Evolutionary conservation across 805 yeast species (phyloP).

Genomic region (Candida multigemmis): DNA sequence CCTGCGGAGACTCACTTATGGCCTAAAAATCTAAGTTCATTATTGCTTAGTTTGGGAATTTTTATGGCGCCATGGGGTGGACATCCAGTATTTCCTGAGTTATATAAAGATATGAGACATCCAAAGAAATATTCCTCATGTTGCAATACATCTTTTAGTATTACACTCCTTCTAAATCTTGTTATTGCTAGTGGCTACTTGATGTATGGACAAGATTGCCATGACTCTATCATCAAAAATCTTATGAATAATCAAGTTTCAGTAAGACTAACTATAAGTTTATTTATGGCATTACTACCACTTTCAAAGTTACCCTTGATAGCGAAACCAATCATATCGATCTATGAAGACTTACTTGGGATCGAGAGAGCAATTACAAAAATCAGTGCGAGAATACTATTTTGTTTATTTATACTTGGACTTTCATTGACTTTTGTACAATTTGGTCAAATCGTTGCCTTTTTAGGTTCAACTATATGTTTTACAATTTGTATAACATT

Average conservation of each 20-base stretch:
- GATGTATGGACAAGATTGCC: conserved; percentile 68
- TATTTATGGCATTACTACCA: conserved; percentile 28
- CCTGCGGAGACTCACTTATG: conserved; percentile 33
- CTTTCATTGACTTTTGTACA: conserved; percentile 23
- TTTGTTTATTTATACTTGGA: conserved; percentile 11
- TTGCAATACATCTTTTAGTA: conserved; percentile 45
- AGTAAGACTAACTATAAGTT: conserved; percentile 43
- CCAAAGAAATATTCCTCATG: conserved; percentile 50
- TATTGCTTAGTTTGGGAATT: conserved; percentile 52
- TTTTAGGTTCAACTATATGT: conserved; percentile 33
- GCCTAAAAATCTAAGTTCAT: conserved; percentile 21
- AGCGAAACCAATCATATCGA: conserved; percentile 28
- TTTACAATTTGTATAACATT: conserved; percentile 30
- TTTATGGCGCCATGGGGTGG: conserved; percentile 82
- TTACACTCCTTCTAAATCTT: conserved; percentile 51
- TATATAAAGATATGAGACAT: conserved; percentile 63
- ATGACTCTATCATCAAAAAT: conserved; percentile 73
- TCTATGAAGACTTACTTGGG: conserved; percentile 20
- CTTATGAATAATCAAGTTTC: conserved; percentile 59
- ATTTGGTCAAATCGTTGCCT: conserved; percentile 31
- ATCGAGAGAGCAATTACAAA: conserved; percentile 1
- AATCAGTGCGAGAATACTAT: conserved; percentile 10
- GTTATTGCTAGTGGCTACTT: conserved; percentile 62
- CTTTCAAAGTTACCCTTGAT: conserved; percentile 32
- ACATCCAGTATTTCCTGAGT: conserved; percentile 71